These are phyloP conservation scores for Annulohypoxylon stygium DNA, from an alignment of 495 filamentous ascomycete genomes.

Conservation along the genomic window DNA sequence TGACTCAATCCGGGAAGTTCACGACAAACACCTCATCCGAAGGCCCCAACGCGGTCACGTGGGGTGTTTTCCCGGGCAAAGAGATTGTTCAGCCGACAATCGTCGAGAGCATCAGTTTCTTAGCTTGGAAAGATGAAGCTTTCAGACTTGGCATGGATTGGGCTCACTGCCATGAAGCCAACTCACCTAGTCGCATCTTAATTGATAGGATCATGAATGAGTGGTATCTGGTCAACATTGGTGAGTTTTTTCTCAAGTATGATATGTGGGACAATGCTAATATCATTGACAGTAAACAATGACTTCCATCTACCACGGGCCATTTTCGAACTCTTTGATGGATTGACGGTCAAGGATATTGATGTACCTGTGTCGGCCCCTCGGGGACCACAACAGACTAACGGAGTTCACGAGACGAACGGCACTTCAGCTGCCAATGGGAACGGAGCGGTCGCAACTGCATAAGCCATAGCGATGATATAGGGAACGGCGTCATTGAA, in stretches of 20 bases:
- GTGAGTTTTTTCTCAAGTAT: slow-evolving; percentile 62
- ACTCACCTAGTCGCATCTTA: slow-evolving; percentile 82
- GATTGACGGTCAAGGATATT: slow-evolving; percentile 74
- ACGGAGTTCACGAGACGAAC: slow-evolving; percentile 43
- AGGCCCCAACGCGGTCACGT: slow-evolving; percentile 95
- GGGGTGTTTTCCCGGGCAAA: slow-evolving; percentile 98
- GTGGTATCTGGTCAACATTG: slow-evolving; percentile 96
- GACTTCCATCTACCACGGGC: slow-evolving; percentile 85
- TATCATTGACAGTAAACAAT: slow-evolving; percentile 79
- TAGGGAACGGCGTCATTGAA: slow-evolving; percentile 49
- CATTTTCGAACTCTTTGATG: slow-evolving; percentile 90
- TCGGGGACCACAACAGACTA: slow-evolving; percentile 26
- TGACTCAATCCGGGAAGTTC: slow-evolving; percentile 82
- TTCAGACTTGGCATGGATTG: slow-evolving; percentile 93
- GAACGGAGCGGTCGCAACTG: slow-evolving; percentile 25
- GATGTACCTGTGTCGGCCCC: slow-evolving; percentile 57
- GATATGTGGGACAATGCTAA: slow-evolving; percentile 23
- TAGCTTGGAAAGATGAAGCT: slow-evolving; percentile 99
- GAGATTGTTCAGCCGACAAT: slow-evolving; percentile 99
- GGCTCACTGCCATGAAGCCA: slow-evolving; percentile 87
- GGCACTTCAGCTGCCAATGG: slow-evolving; percentile 24
- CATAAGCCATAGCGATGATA: slow-evolving; percentile 27
- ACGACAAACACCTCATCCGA: slow-evolving; percentile 86
- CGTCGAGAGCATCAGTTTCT: slow-evolving; percentile 95
- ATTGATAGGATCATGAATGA: slow-evolving; percentile 86